Conservation (phyloP, 1,284 basidiomycete genomes). For the Inonotus hispidus region DNA sequence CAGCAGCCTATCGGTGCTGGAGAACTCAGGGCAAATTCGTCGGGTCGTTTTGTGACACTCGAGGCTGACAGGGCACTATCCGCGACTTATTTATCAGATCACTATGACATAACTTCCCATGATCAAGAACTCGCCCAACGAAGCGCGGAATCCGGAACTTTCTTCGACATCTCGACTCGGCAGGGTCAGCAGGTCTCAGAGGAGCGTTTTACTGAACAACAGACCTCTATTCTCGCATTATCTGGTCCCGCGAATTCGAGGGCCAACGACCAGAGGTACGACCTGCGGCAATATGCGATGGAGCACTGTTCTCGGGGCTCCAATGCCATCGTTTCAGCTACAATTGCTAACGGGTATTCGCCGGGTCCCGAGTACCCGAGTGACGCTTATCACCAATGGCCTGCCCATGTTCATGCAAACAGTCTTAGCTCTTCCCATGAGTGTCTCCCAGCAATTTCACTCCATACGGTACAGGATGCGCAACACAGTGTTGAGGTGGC, state of each 20-base stretch:
- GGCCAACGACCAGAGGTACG: background rate
- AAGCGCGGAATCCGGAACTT: background rate
- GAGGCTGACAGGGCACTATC: background rate
- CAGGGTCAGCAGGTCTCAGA: background rate
- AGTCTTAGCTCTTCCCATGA: background rate
- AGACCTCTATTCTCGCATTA: background rate
- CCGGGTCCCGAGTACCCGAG: background rate
- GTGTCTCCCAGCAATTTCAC: background rate
- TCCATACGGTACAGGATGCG: background rate
- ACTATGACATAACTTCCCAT: background rate
- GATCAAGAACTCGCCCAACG: background rate
- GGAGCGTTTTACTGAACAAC: background rate
- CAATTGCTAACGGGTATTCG: background rate
- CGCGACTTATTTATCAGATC: background rate
- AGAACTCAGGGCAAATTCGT: background rate
- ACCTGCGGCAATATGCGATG: background rate
- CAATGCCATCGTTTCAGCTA: background rate
- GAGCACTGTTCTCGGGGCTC: background rate
- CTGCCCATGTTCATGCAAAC: background rate
- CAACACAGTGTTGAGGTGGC: no score
- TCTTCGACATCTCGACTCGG: background rate
- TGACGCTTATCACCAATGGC: background rate
- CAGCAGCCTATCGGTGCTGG: background rate
- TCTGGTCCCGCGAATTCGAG: background rate
- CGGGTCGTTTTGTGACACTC: background rate